Base-by-base conservation (phyloP, 352 stramenopile genomes). In the Pythium aristosporum region DNA sequence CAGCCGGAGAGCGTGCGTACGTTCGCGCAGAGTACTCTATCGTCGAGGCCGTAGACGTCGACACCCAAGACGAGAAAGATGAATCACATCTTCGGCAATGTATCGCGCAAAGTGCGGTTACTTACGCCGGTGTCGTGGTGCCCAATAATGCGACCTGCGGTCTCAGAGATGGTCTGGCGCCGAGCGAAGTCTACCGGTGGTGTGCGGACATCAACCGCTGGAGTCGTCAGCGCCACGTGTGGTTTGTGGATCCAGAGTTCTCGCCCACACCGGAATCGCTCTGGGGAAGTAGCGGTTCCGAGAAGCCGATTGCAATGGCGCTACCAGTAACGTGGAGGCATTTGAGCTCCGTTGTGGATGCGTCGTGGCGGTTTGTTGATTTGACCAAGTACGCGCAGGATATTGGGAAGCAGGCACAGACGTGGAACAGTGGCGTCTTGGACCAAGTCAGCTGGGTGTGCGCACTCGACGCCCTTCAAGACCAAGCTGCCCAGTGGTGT, bases 241-340 rank as follows among this genome's bases (percentile, higher is more conserved):
- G 50, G 11, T 86, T 84, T 53, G 65, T 85, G n/a, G 79, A 88
- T 43, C 16, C 53, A 10, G 65, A 37, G 9, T 88, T 87, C 44
- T 63, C 70, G 0, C 67, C 66, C 2, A 30, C 54, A 6, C 2
- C 10, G 0, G 43, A 12, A 15, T 57, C 62, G 0, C 48, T 69
- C 5, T 55, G 36, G 32, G 52, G 52, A 18, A 47, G 32, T 1
- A 3, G 5, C n/a, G 8, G 25, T 23, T 20, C 41, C 15, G 8
- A n/a, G 18, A 42, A 20, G 43, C 3, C 15, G 23, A 13, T 2
- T 18, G 34, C 16, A 42, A 15, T 28, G 10, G 15, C 2, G 3
- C 25, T 30, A 30, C 15, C 18, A 46, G 10, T 58, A 13, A 52
- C 64, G 20, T 71, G 64, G 64, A 39, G n/a, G 36, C 64, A 62